These are phyloP conservation scores for Peronospora tabacina DNA, from an alignment of 352 stramenopile genomes.

Conservation along the genomic window DNA sequence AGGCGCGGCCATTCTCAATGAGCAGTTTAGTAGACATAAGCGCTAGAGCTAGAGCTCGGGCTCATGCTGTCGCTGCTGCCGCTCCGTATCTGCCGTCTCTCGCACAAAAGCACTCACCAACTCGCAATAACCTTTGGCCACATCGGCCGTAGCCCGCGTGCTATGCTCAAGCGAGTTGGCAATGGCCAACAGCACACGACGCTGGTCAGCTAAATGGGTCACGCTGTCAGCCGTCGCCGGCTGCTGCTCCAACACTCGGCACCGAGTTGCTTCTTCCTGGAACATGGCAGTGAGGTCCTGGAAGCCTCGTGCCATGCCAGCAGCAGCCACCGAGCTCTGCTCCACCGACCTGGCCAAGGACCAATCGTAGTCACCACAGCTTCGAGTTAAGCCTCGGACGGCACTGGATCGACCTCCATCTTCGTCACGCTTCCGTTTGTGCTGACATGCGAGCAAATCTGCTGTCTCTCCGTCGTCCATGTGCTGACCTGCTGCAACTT, in stretches of 20 bases:
- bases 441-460: neutral
- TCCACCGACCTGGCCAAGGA: constrained; percentile 40
- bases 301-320: constrained; percentile 36
- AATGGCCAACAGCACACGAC: constrained; percentile 29
- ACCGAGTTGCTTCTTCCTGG: constrained; percentile 27
- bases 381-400: neutral
- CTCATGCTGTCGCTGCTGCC: constrained; percentile 1
- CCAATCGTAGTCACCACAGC: constrained; percentile 13
- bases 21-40: neutral
- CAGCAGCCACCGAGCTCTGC: constrained; percentile 41
- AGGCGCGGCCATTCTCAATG: neutral
- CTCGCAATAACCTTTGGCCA: constrained; percentile 38
- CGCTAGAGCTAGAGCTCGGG: constrained; percentile 4
- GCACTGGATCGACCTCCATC: neutral
- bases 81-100: constrained; percentile 7
- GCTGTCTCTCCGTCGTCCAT: neutral
- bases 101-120: constrained; percentile 29
- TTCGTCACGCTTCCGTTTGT: constrained; percentile 16
- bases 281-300: constrained; percentile 36
- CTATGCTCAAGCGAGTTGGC: constrained; percentile 39
- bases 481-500: neutral
- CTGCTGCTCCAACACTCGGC: constrained; percentile 17
- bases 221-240: neutral
- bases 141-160: constrained; percentile 35
- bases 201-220: constrained; percentile 19